Evolutionary conservation across 2,329 filamentous ascomycete species (phyloP).

Genomic region (Fonsecaea erecta): DNA sequence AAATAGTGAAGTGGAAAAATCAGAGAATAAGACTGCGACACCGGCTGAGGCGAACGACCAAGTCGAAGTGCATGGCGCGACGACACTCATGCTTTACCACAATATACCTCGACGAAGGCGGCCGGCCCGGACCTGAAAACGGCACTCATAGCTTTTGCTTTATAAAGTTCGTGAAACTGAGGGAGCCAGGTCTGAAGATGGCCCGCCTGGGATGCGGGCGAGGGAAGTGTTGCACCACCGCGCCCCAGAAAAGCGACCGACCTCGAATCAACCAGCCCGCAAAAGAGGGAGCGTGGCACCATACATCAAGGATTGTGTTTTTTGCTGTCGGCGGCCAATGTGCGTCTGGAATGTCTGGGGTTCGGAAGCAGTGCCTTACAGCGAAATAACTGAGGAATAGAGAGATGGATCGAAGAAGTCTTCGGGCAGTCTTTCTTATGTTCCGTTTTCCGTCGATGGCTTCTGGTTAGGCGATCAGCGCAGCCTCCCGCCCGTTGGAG

Average conservation of each 20-base stretch:
- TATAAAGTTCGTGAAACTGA: background rate
- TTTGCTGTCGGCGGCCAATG: background rate
- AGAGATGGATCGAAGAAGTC: background rate
- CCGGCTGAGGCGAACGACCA: background rate
- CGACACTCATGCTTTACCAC: background rate
- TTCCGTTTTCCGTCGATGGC: background rate
- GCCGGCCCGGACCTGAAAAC: background rate
- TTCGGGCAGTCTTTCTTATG: background rate
- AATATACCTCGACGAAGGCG: background rate
- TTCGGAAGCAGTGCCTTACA: background rate
- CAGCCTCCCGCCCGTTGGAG: background rate
- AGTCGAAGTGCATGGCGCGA: slow-evolving; percentile 15
- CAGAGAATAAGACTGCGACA: background rate
- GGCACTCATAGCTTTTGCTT: background rate
- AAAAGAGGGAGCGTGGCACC: slow-evolving; percentile 3
- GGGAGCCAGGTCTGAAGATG: background rate
- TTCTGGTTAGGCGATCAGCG: background rate
- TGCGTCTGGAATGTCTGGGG: background rate
- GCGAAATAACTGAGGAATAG: background rate
- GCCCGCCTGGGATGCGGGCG: background rate
- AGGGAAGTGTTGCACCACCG: background rate
- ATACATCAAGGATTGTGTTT: background rate
- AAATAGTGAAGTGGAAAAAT: background rate
- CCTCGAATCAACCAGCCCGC: background rate
- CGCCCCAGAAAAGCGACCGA: background rate